phyloP scores from a whole-genome alignment of 2,329 filamentous ascomycete genomes.

The Daldinia sp. region DNA sequence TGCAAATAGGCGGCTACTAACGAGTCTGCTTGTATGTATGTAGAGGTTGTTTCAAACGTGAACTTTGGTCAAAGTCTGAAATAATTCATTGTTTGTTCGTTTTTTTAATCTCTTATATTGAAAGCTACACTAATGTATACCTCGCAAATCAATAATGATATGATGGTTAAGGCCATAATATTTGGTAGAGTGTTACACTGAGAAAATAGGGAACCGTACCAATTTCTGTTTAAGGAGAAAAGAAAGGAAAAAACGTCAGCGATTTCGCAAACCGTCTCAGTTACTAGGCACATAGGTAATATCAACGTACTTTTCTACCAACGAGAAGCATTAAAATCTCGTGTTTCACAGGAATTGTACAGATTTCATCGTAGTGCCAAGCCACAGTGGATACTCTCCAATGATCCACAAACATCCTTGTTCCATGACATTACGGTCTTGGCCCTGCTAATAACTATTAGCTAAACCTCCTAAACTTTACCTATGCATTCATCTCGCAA shows the following conservation, averaged over 20 bases:
- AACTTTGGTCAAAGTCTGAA: not conserved
- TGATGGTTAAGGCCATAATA: not conserved
- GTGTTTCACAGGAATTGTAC: conserved; percentile 23
- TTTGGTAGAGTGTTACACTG: not conserved
- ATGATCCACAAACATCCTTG: conserved; percentile 29
- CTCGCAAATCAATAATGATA: not conserved
- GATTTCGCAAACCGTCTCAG: not conserved
- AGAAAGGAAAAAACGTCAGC: no score
- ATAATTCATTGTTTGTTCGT: not conserved
- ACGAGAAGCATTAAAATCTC: conserved; percentile 4
- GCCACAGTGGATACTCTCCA: conserved; percentile 26
- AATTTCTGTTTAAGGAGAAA: no score
- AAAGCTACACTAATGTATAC: no score
- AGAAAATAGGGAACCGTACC: not conserved
- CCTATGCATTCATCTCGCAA: conserved; percentile 24
- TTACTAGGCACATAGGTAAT: not conserved
- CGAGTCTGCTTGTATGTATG: no score
- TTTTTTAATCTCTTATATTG: not conserved
- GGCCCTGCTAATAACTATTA: conserved; percentile 18
- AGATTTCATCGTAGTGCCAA: conserved; percentile 24
- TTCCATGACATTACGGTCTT: conserved; percentile 26
- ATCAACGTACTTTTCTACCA: conserved; percentile 10
- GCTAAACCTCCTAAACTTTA: conserved; percentile 16
- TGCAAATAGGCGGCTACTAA: no score
- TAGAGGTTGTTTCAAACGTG: not conserved